Evolutionary conservation across 139 green algal species (phyloP).

Genomic region (Penium margaritaceum): DNA sequence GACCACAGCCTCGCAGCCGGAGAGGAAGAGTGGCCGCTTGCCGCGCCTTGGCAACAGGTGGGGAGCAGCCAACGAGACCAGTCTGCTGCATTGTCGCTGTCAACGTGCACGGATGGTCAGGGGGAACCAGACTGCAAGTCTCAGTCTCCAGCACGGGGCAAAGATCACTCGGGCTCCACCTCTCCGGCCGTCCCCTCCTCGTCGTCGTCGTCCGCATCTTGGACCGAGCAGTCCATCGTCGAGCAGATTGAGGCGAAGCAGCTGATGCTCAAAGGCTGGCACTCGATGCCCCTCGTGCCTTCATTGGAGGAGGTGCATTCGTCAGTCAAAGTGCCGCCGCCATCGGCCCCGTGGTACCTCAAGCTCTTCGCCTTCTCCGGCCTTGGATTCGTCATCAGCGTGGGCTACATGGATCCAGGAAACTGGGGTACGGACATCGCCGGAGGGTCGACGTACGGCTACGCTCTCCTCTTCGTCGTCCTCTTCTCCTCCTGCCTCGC

Average conservation of each 20-base stretch:
- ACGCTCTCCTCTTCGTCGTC: constrained; percentile 57
- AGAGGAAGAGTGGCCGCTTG: too few relatives aligned
- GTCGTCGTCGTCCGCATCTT: too few relatives aligned
- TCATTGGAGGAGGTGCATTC: neutral
- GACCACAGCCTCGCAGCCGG: too few relatives aligned
- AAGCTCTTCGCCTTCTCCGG: constrained; percentile 54
- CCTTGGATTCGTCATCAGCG: constrained; percentile 53
- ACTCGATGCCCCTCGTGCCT: neutral
- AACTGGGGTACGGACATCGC: constrained; percentile 58
- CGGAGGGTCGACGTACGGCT: constrained; percentile 48
- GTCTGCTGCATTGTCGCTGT: too few relatives aligned
- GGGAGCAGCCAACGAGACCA: too few relatives aligned
- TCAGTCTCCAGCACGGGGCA: too few relatives aligned
- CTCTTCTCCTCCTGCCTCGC: constrained; percentile 48
- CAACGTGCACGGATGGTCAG: too few relatives aligned
- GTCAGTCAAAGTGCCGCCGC: neutral
- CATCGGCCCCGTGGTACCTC: neutral
- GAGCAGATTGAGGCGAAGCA: neutral
- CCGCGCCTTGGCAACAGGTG: too few relatives aligned
- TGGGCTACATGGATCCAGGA: constrained; percentile 61
- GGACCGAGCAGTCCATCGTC: too few relatives aligned
- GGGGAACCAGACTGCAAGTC: too few relatives aligned
- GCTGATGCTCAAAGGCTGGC: neutral
- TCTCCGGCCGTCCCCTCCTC: too few relatives aligned
- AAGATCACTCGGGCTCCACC: too few relatives aligned